A percentile compares a stretch with the other conserved stretches of the same genome.
phyloP scores from a whole-genome alignment of 306 rosid genomes.

The Lathyrus oleraceus region DNA sequence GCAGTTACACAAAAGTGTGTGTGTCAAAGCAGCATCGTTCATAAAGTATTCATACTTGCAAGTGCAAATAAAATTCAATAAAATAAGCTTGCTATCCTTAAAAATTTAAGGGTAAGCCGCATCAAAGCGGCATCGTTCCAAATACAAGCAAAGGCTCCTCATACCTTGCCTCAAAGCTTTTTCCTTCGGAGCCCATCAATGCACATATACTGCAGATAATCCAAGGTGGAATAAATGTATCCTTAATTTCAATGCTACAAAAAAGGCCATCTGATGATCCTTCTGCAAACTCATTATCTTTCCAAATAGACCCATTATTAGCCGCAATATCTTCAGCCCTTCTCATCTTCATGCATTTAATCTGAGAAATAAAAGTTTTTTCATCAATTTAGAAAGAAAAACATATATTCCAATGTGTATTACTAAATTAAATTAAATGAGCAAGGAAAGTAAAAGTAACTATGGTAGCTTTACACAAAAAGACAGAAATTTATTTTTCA shows the following conservation, averaged over 20 bases:
- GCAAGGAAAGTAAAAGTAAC: conserved; percentile 26
- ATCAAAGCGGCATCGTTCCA: too few relatives aligned
- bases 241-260: conserved; percentile 78
- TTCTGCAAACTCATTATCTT: conserved; percentile 47
- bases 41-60: too few relatives aligned
- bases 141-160: conserved; percentile 25
- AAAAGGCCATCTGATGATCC: conserved; percentile 49
- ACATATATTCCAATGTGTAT: conserved; percentile 18
- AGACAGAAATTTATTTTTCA: background rate
- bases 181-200: conserved; percentile 66
- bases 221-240: conserved; percentile 88
- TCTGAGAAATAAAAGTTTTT: conserved; percentile 41
- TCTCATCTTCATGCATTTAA: conserved; percentile 78
- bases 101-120: too few relatives aligned
- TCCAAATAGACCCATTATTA: conserved; percentile 41
- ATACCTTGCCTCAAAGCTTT: conserved; percentile 93
- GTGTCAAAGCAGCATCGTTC: too few relatives aligned
- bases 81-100: too few relatives aligned
- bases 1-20: background rate
- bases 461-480: conserved; percentile 8
- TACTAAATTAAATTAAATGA: conserved; percentile 6
- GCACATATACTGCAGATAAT: conserved; percentile 59
- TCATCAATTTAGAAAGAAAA: background rate
- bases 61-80: too few relatives aligned
- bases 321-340: conserved; percentile 58